Conservation (phyloP, 2,329 filamentous ascomycete genomes). For the Exophiala xenobiotica region DNA sequence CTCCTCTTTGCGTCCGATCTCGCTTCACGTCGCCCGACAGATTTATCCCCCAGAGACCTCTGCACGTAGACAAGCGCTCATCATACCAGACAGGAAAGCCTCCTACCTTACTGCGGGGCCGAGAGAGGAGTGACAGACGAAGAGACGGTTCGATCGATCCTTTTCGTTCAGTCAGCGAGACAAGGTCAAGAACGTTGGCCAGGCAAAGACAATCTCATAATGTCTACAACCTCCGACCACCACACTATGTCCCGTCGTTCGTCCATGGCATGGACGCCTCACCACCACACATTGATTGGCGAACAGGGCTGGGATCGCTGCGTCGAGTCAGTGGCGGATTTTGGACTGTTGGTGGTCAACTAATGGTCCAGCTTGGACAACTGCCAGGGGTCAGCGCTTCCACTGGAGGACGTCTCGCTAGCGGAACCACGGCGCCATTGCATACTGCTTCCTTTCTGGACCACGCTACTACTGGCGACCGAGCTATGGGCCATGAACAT, state of each 20-base stretch:
- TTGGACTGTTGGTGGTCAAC: conserved; percentile 74
- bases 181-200: conserved; percentile 21
- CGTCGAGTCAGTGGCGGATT: conserved; percentile 67
- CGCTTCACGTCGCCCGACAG: conserved; percentile 52
- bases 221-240: conserved; percentile 19
- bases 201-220: conserved; percentile 20
- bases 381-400: conserved; percentile 57
- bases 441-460: conserved; percentile 58
- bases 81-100: conserved; percentile 55
- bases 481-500: conserved; percentile 67
- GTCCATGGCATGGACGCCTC: conserved; percentile 53
- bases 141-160: conserved; percentile 50
- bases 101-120: conserved; percentile 30
- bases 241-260: conserved; percentile 30
- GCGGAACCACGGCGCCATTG: conserved; percentile 69
- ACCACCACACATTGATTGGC: conserved; percentile 39
- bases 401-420: conserved; percentile 63
- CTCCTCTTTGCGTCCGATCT: conserved; percentile 19
- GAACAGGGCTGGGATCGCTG: conserved; percentile 26
- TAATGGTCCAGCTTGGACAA: conserved; percentile 51
- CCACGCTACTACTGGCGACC: conserved; percentile 54
- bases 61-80: conserved; percentile 16
- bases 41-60: conserved; percentile 43
- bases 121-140: conserved; percentile 48
- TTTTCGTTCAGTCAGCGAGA: conserved; percentile 48